Evolutionary conservation across 2,329 filamentous ascomycete genomes (phyloP), one percentile per base, ranked within the genome.

Genomic region (Ophiosphaerella narmari): DNA sequence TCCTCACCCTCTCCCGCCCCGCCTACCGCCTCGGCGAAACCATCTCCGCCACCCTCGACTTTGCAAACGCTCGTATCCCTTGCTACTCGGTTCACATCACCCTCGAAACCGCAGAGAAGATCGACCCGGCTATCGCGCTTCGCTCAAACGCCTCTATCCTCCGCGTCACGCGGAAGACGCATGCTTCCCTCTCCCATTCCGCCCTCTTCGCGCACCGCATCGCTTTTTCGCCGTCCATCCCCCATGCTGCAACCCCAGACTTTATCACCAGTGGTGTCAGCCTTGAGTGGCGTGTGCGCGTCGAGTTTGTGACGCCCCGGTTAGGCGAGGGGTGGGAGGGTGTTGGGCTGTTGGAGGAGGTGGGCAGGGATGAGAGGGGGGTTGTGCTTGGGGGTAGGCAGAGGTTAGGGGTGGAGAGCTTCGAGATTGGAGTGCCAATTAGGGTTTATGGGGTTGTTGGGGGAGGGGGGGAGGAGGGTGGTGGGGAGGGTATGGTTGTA

Each of bases 221-320:
- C 18, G 85, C 89, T 6, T 97, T 97, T 65, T 86, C 81, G 7
- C 89, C 91, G 0, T 88, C 90, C 0, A 91, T 99, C 41, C 94
- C 94, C 0, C 82, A 88, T 14, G 82, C 81, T 12, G 91, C 90
- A 0, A 96, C 92, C 1, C 94, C 94, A 0, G 91, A 94, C 57
- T 96, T 99, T 60, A 83, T 95, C 39, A 99, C 94, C 0, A 96
- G 86, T 54, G 92, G 92, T 2, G 84, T 99, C 4, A 89, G 84
- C 57, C 78, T 97, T 23, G 88, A 91, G 59, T 99, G 94, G 94
- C 89, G 88, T 70, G 78, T 99, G 31, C 81, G 90, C 1, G 85
- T 99, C 50, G 92, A 97, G 74, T 99, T 99, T 74, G 91, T 96
- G 23, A 93, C 93, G 5, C 87, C 89, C 5, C 84, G 81, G 14